phyloP scores from a whole-genome alignment of 164 flowering plant genomes.

The Saururus chinensis region DNA sequence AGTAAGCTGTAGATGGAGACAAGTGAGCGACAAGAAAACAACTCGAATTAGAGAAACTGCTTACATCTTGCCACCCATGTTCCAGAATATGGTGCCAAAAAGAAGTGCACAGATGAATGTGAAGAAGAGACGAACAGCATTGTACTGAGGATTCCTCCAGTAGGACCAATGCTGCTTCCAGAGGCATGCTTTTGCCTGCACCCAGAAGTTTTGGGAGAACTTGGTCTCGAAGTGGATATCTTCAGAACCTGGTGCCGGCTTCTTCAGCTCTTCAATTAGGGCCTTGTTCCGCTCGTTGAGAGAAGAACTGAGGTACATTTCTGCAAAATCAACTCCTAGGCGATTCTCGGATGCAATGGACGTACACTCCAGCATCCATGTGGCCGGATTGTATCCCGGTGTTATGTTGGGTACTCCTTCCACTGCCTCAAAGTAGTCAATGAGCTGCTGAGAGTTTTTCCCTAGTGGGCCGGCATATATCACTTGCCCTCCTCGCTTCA shows the following conservation, averaged over 20 bases:
- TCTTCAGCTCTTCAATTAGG: constrained; percentile 13
- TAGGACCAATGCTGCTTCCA: constrained; percentile 32
- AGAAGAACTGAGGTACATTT: constrained; percentile 6
- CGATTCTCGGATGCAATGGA: constrained; percentile 8
- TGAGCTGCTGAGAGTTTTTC: constrained; percentile 55
- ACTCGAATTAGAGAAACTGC: background rate
- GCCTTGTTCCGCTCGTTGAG: constrained; percentile 28
- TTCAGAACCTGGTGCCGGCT: constrained; percentile 13
- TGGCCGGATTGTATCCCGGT: constrained; percentile 13
- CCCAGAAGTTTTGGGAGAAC: constrained; percentile 18
- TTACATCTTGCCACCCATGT: constrained; percentile 22
- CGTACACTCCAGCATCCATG: constrained; percentile 15
- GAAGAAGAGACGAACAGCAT: constrained; percentile 19
- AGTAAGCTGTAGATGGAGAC: background rate
- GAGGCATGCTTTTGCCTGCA: constrained; percentile 21
- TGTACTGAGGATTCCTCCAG: constrained; percentile 27
- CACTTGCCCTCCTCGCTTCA: constrained; percentile 97
- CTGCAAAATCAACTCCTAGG: constrained; percentile 10
- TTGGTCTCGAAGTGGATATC: constrained; percentile 20
- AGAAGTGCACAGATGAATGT: constrained; percentile 16
- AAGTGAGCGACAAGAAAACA: background rate
- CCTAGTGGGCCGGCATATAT: constrained; percentile 89
- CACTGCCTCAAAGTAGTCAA: constrained; percentile 74
- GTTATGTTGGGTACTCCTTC: constrained; percentile 16
- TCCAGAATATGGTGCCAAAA: constrained; percentile 26